Conservation (phyloP, 805 yeast species). For the Debaryomyces prosopidis region DNA sequence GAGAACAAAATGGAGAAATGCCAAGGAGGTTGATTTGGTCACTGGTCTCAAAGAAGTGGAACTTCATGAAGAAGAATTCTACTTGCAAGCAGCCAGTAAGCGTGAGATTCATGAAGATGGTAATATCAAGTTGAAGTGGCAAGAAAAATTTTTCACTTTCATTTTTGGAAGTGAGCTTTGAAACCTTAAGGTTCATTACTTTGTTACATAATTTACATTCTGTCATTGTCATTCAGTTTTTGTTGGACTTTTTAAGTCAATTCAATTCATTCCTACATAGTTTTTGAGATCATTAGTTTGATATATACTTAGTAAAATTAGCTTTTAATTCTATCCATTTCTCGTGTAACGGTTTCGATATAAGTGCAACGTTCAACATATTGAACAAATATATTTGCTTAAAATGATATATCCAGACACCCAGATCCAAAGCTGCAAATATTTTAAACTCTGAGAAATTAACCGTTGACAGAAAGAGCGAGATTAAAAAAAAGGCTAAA, state of each 20-base stretch:
- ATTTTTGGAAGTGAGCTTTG: conserved; percentile 27
- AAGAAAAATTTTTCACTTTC: conserved; percentile 16
- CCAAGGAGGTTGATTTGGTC: conserved; percentile 36
- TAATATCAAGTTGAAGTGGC: conserved; percentile 13
- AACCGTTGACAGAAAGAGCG: no score
- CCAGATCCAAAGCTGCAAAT: no score
- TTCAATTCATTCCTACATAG: no score
- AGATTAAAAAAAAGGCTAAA: no score
- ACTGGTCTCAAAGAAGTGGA: conserved; percentile 42
- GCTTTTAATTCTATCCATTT: no score
- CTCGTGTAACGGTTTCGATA: no score
- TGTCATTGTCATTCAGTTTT: neutral
- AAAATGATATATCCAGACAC: no score
- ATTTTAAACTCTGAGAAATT: no score
- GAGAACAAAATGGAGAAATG: conserved; percentile 34
- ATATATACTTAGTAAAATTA: no score
- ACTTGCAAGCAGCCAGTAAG: conserved; percentile 15
- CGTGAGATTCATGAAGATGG: conserved; percentile 19
- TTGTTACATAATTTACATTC: neutral
- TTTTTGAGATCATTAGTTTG: no score
- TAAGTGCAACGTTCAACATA: no score
- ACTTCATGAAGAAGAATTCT: conserved; percentile 33
- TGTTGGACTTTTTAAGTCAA: neutral
- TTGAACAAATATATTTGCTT: no score
- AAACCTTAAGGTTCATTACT: neutral